phyloP scores from a whole-genome alignment of 371 early-diverging fungal genomes.

The Chytridiales sp. region DNA sequence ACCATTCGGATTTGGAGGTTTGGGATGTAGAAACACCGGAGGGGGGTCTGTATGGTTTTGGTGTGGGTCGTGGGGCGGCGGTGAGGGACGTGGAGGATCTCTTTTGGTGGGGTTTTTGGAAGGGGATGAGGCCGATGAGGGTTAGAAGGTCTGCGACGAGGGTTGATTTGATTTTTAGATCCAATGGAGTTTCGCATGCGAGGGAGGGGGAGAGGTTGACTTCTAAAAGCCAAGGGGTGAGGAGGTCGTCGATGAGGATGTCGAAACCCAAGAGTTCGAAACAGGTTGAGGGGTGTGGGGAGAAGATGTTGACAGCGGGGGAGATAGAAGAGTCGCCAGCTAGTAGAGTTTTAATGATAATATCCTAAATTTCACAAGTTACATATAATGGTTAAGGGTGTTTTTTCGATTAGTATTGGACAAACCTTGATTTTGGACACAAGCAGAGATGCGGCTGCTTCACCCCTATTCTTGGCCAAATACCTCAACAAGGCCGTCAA shows the following conservation, averaged over 20 bases:
- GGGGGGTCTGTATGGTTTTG: constrained; percentile 23
- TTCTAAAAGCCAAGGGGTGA: constrained; percentile 26
- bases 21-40: constrained; percentile 3
- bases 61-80: too few relatives aligned
- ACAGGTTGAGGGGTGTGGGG: constrained; percentile 25
- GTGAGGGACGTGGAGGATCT: constrained; percentile 7
- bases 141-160: constrained; percentile 20
- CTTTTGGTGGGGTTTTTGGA: constrained; percentile 12
- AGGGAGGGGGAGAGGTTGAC: constrained; percentile 32
- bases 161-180: constrained; percentile 25
- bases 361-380: constrained; percentile 4
- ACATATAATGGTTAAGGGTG: not conserved
- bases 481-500: constrained; percentile 17
- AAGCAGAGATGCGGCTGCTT: constrained; percentile 11
- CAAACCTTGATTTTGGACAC: constrained; percentile 23
- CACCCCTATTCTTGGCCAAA: constrained; percentile 14
- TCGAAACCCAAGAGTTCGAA: constrained; percentile 35
- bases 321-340: constrained; percentile 19
- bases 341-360: constrained; percentile 20
- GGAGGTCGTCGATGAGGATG: constrained; percentile 23
- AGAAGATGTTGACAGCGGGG: constrained; percentile 22
- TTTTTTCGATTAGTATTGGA: not conserved
- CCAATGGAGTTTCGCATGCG: constrained; percentile 28
- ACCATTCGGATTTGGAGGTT: constrained; percentile 23
- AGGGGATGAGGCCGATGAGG: constrained; percentile 21